These are phyloP conservation scores for Metschnikowia gelsemii DNA, from an alignment of 805 yeast species.

Conservation along the genomic window DNA sequence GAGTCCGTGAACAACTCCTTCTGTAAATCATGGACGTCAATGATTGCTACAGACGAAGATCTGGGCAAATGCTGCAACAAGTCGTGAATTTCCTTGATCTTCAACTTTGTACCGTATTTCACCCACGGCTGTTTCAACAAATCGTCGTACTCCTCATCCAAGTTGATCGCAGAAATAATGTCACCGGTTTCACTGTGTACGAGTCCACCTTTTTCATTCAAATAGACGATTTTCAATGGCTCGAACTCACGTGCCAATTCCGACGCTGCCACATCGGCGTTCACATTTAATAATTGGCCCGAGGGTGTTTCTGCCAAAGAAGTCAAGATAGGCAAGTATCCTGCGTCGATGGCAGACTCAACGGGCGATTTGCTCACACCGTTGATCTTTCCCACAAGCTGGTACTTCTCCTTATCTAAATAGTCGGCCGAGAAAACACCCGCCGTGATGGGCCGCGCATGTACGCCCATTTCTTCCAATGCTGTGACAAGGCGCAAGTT, in stretches of 20 bases:
- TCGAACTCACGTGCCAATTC: conserved; percentile 95
- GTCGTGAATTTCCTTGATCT: conserved; percentile 95
- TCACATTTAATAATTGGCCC: conserved; percentile 95
- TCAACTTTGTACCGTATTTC: conserved; percentile 95
- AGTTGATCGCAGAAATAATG: conserved; percentile 82
- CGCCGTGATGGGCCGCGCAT: conserved; percentile 97
- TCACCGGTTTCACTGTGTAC: conserved; percentile 90
- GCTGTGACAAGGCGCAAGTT: conserved; percentile 94
- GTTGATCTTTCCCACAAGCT: conserved; percentile 86
- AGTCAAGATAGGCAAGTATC: conserved; percentile 94
- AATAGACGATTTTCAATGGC: conserved; percentile 93
- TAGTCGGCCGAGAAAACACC: conserved; percentile 96
- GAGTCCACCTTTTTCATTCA: conserved; percentile 97
- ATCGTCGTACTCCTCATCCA: conserved; percentile 94
- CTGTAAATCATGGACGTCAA: conserved; percentile 90
- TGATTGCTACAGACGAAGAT: conserved; percentile 96
- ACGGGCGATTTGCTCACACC: conserved; percentile 85
- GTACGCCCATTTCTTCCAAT: conserved; percentile 92
- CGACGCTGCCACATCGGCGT: conserved; percentile 99
- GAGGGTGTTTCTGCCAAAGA: conserved; percentile 95
- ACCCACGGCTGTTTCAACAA: conserved; percentile 95
- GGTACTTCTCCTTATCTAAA: conserved; percentile 84
- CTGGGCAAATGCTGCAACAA: conserved; percentile 91
- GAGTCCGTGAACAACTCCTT: conserved; percentile 97
- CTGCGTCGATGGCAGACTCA: conserved; percentile 93